Evolutionary conservation across 257 asterid species (phyloP).

Genomic region (Fraxinus americana): DNA sequence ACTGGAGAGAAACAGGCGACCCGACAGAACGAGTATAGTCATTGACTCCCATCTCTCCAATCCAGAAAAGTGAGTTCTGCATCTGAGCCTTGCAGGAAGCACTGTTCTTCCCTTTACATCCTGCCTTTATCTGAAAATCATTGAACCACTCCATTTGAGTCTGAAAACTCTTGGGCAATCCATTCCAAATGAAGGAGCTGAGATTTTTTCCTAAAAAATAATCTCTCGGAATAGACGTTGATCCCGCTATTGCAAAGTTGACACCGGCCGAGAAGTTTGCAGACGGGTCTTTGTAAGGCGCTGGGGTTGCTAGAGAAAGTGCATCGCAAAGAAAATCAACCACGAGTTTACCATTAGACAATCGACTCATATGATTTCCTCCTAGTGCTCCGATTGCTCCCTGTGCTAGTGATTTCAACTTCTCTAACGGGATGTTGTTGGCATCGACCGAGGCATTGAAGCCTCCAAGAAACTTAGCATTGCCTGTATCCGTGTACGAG

Average conservation of each 20-base stretch:
- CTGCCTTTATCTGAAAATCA: conserved; percentile 18
- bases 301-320: conserved; percentile 32
- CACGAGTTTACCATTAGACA: conserved; percentile 33
- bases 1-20: conserved; percentile 25
- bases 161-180: conserved; percentile 33
- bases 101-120: conserved; percentile 27
- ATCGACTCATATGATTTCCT: conserved; percentile 9
- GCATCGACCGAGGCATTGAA: not conserved
- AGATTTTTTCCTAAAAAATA: conserved; percentile 13
- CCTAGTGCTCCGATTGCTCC: not conserved
- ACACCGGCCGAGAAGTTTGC: conserved; percentile 30
- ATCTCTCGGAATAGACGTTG: conserved; percentile 36
- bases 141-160: conserved; percentile 53
- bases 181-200: conserved; percentile 34
- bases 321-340: conserved; percentile 45
- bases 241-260: conserved; percentile 51
- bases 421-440: not conserved
- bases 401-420: not conserved
- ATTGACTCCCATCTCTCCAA: conserved; percentile 46
- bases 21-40: conserved; percentile 36
- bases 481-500: conserved; percentile 46
- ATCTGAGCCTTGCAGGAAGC: conserved; percentile 33
- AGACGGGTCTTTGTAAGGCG: conserved; percentile 34
- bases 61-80: conserved; percentile 49
- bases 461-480: conserved; percentile 33